Conservation (phyloP, 2,329 filamentous ascomycete species). For the Hirsutella minnesotensis region DNA sequence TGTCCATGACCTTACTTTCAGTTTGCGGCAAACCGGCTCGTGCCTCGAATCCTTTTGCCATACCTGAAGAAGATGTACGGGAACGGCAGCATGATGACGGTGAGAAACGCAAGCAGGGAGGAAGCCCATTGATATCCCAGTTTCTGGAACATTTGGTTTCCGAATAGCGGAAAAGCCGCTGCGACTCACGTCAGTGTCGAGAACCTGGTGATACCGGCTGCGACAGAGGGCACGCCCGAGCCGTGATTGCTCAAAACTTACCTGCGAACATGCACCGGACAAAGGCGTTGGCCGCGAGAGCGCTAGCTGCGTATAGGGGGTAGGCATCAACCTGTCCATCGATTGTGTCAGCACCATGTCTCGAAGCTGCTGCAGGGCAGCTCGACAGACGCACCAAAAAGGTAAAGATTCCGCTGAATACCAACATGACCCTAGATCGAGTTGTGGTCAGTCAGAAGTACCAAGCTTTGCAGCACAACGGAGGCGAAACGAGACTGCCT, state of each 20-base stretch:
- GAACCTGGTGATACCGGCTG: neutral
- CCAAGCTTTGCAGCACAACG: neutral
- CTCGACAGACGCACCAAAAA: conserved; percentile 56
- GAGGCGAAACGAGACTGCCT: no score
- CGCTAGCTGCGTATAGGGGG: conserved; percentile 61
- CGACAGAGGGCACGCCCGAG: neutral
- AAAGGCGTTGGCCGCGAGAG: conserved; percentile 75
- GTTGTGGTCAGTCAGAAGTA: conserved; percentile 13
- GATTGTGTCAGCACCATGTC: neutral
- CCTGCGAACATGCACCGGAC: conserved; percentile 65
- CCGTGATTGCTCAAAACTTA: conserved; percentile 18
- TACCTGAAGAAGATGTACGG: conserved; percentile 52
- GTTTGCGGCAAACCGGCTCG: conserved; percentile 38
- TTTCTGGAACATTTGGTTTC: conserved; percentile 57
- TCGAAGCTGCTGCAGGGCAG: neutral
- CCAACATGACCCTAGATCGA: conserved; percentile 52
- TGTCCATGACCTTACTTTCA: conserved; percentile 4
- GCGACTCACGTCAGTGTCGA: conserved; percentile 7
- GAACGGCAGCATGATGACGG: conserved; percentile 50
- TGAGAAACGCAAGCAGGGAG: conserved; percentile 47
- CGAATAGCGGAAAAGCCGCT: conserved; percentile 69
- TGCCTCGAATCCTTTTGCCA: conserved; percentile 43
- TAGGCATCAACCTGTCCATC: conserved; percentile 53
- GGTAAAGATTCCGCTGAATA: conserved; percentile 78
- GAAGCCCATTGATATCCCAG: conserved; percentile 63